A percentile compares a stretch with the other conserved stretches of the same genome.
phyloP scores from a whole-genome alignment of 768 basidiomycete genomes.

The Kwoniella newhampshirensis region DNA sequence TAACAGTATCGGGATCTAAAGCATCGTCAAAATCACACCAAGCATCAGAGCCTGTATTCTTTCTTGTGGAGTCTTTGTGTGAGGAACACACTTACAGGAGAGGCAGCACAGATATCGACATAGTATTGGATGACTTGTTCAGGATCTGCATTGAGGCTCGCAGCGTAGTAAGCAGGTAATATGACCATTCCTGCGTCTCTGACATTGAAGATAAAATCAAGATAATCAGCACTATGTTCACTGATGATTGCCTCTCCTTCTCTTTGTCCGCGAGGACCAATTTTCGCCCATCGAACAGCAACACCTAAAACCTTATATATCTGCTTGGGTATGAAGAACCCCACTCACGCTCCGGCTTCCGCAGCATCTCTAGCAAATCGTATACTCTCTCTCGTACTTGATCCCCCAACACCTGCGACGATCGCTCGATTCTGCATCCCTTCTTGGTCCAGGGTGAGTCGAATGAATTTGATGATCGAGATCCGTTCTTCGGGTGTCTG shows the following conservation, averaged over 20 bases:
- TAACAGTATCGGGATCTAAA: constrained; percentile 1
- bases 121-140: constrained; percentile 1
- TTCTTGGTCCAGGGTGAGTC: not conserved
- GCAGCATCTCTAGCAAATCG: not conserved
- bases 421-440: not conserved
- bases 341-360: not conserved
- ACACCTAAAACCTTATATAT: too few relatives aligned
- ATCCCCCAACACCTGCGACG: not conserved
- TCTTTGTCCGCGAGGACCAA: too few relatives aligned
- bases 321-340: too few relatives aligned
- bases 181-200: constrained; percentile 1
- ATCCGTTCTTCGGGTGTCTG: constrained; percentile 1
- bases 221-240: not conserved
- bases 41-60: not conserved
- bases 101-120: constrained; percentile 1
- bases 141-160: constrained; percentile 1
- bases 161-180: not conserved
- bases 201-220: not conserved
- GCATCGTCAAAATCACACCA: not conserved
- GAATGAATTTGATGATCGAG: not conserved
- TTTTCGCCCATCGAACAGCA: too few relatives aligned
- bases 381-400: constrained; percentile 1
- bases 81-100: not conserved
- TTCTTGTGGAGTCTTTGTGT: too few relatives aligned
- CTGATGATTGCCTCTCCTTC: too few relatives aligned